phyloP scores from a whole-genome alignment of 257 asterid species.

The Primulina eburnea region DNA sequence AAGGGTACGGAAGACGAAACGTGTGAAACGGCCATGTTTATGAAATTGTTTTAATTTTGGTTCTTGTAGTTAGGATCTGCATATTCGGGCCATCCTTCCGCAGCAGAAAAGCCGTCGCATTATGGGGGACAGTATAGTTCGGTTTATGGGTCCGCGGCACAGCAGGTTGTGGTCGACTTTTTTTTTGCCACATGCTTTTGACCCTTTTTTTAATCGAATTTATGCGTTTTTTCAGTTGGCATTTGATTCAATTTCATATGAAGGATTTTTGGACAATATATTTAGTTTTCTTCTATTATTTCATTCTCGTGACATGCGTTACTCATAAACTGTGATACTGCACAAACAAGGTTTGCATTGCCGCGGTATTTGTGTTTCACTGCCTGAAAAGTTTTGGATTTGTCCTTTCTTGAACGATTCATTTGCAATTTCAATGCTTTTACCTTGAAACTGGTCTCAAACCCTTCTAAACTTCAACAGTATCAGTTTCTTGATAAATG shows the following conservation, averaged over 20 bases:
- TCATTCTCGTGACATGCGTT: too few species aligned
- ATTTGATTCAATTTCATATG: too few species aligned
- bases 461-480: background rate
- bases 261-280: too few species aligned
- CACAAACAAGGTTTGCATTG: too few species aligned
- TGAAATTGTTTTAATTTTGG: background rate
- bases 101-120: conserved; percentile 47
- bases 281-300: too few species aligned
- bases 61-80: conserved; percentile 54
- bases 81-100: conserved; percentile 44
- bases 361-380: too few species aligned
- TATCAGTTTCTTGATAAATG: background rate
- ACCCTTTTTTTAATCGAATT: too few species aligned
- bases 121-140: conserved; percentile 73
- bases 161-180: conserved; percentile 58
- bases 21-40: background rate
- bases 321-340: too few species aligned
- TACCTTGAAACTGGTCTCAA: background rate
- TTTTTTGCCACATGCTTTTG: background rate
- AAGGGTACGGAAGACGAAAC: background rate
- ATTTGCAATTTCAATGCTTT: background rate
- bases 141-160: conserved; percentile 63
- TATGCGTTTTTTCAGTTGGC: too few species aligned
- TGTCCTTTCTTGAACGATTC: too few species aligned
- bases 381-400: too few species aligned